Percentiles rank a stretch among this genome's conserved stretches.
phyloP scores from a whole-genome alignment of 352 stramenopile species.

The Phytophthora quininea region DNA sequence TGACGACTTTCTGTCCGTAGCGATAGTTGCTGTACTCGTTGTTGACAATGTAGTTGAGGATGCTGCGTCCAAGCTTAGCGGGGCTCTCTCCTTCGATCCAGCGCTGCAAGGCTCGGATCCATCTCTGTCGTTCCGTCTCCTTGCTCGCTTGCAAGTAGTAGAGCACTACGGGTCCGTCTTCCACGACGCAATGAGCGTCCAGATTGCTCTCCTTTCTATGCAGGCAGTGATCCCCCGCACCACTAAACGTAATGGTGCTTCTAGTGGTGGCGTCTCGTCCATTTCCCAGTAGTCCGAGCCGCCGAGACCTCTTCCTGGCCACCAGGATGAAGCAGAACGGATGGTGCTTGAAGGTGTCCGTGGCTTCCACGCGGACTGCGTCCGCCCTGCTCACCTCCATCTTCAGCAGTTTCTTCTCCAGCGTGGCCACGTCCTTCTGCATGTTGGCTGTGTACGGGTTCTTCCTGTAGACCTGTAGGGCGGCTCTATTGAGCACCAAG shows the following conservation, averaged over 20 bases:
- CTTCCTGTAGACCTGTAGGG: slow-evolving; percentile 77
- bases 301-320: slow-evolving; percentile 60
- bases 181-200: slow-evolving; percentile 23
- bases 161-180: slow-evolving; percentile 59
- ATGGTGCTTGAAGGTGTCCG: slow-evolving; percentile 65
- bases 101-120: slow-evolving; percentile 70
- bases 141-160: slow-evolving; percentile 74
- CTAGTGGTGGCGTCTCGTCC: slow-evolving; percentile 13
- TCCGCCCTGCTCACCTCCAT: slow-evolving; percentile 66
- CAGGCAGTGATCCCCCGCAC: slow-evolving; percentile 46
- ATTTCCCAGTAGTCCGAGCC: slow-evolving; percentile 15
- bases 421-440: slow-evolving; percentile 36
- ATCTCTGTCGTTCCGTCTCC: slow-evolving; percentile 72
- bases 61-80: slow-evolving; percentile 56
- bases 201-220: slow-evolving; percentile 71
- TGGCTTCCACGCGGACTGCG: slow-evolving; percentile 63
- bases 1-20: slow-evolving; percentile 66
- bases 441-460: slow-evolving; percentile 48
- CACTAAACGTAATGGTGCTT: slow-evolving; percentile 27
- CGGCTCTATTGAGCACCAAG: slow-evolving; percentile 64
- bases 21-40: slow-evolving; percentile 71
- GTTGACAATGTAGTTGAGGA: slow-evolving; percentile 79
- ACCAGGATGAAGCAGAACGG: slow-evolving; percentile 71
- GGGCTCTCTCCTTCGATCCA: slow-evolving; percentile 74
- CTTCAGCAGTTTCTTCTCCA: slow-evolving; percentile 70